phyloP scores from a whole-genome alignment of 2,329 filamentous ascomycete genomes.

The Phaeophleospora eucalypticola region DNA sequence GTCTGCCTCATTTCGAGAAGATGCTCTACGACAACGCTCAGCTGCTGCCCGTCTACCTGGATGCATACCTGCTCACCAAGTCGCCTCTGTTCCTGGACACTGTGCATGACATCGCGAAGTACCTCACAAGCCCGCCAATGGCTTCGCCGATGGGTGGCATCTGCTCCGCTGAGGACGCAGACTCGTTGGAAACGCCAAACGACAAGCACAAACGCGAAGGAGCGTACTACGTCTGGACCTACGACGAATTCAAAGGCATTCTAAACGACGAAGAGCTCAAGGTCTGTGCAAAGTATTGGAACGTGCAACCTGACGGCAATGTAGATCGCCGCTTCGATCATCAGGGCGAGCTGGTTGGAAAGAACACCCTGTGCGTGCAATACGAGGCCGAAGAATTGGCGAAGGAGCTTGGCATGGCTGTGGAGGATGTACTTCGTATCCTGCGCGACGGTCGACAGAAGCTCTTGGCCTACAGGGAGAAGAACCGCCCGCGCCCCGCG shows the following conservation, averaged over 20 bases:
- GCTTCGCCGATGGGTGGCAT: slow-evolving; percentile 68
- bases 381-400: slow-evolving; percentile 66
- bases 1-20: slow-evolving; percentile 93
- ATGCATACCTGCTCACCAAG: slow-evolving; percentile 70
- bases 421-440: slow-evolving; percentile 63
- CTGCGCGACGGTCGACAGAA: slow-evolving; percentile 64
- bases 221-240: slow-evolving; percentile 91
- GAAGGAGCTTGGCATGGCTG: slow-evolving; percentile 67
- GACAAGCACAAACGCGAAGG: slow-evolving; percentile 83
- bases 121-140: slow-evolving; percentile 70
- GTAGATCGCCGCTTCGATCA: slow-evolving; percentile 77
- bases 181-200: slow-evolving; percentile 69
- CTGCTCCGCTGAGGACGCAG: slow-evolving; percentile 83
- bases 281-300: slow-evolving; percentile 79
- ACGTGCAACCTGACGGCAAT: slow-evolving; percentile 79
- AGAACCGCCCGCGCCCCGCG: slow-evolving; percentile 68
- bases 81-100: slow-evolving; percentile 71
- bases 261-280: slow-evolving; percentile 65
- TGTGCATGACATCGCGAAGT: slow-evolving; percentile 79
- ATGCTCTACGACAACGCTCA: slow-evolving; percentile 92
- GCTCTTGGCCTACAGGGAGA: slow-evolving; percentile 67
- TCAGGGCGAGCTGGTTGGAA: slow-evolving; percentile 89
- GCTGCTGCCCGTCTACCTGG: slow-evolving; percentile 75
- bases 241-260: slow-evolving; percentile 76
- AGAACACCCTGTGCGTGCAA: slow-evolving; percentile 77